These are phyloP conservation scores for Aureobasidium sp. DNA, from an alignment of 2,329 filamentous ascomycete species.

Conservation along the genomic window DNA sequence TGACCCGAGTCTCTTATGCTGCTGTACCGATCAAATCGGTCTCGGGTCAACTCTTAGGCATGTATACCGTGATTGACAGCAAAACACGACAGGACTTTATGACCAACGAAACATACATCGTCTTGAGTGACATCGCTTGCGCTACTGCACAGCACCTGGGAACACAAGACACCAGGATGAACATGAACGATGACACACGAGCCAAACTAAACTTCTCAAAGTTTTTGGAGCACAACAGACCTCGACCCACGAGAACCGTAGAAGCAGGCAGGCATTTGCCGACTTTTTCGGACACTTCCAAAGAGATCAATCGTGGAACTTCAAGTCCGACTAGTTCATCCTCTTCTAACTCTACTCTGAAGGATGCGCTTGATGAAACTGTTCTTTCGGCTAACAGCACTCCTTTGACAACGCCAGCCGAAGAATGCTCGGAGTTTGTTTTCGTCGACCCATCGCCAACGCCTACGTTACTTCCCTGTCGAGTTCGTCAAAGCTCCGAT, in stretches of 20 bases:
- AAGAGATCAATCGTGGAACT: background rate
- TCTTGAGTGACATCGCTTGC: background rate
- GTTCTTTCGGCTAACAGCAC: background rate
- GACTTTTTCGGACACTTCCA: background rate
- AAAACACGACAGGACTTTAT: conserved; percentile 14
- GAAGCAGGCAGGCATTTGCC: background rate
- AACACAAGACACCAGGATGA: background rate
- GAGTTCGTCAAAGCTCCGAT: no score
- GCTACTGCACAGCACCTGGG: background rate
- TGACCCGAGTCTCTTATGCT: conserved; percentile 19
- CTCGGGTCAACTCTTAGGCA: conserved; percentile 24
- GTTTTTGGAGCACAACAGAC: background rate
- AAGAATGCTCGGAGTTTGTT: background rate
- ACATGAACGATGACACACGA: background rate
- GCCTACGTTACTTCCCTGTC: no score
- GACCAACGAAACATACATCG: background rate
- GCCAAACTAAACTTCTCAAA: background rate
- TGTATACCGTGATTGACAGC: conserved; percentile 26
- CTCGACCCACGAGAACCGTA: background rate
- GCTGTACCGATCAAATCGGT: conserved; percentile 25
- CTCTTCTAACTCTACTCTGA: background rate
- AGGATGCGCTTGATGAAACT: background rate
- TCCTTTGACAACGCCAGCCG: background rate
- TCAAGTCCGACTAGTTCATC: background rate
- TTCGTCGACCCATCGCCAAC: background rate